These are phyloP conservation scores for Microcos paniculata DNA, from an alignment of 345 rosid species.

Conservation along the genomic window DNA sequence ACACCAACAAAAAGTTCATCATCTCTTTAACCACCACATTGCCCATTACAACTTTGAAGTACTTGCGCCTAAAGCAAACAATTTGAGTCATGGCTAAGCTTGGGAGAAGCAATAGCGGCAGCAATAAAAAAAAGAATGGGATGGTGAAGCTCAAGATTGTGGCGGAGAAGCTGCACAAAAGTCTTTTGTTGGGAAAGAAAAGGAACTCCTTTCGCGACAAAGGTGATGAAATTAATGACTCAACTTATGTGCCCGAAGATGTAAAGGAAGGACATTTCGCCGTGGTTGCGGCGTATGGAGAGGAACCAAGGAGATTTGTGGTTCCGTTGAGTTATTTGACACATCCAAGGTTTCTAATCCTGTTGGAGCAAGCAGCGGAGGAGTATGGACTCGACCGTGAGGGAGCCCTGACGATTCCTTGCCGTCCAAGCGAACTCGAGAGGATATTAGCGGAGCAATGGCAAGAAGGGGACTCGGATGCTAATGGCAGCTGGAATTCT, in stretches of 20 bases:
- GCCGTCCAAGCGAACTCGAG: slow-evolving; percentile 16
- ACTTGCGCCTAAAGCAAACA: no score
- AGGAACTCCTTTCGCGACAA: slow-evolving; percentile 6
- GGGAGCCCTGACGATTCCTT: slow-evolving; percentile 15
- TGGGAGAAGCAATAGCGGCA: slow-evolving; percentile 26
- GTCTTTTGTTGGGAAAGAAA: slow-evolving; percentile 25
- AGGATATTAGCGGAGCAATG: slow-evolving; percentile 7
- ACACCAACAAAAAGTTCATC: not conserved
- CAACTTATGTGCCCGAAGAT: slow-evolving; percentile 23
- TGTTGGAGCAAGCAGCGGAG: slow-evolving; percentile 19
- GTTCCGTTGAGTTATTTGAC: slow-evolving; percentile 25
- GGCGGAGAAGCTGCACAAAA: slow-evolving; percentile 32
- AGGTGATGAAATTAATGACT: slow-evolving; percentile 8
- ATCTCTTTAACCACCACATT: not conserved
- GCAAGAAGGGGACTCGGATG: not conserved
- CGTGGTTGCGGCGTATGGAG: slow-evolving; percentile 24
- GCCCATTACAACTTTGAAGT: not conserved
- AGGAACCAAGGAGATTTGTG: slow-evolving; percentile 27
- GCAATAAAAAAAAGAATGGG: slow-evolving; percentile 32
- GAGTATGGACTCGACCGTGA: slow-evolving; percentile 15
- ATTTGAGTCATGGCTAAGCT: slow-evolving; percentile 39
- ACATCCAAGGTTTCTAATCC: slow-evolving; percentile 22
- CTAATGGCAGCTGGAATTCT: not conserved
- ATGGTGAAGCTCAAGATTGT: slow-evolving; percentile 32
- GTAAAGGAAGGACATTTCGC: slow-evolving; percentile 35